A percentile compares a stretch with the other conserved stretches of the same genome.
Evolutionary conservation across 768 basidiomycete genomes (phyloP).

Genomic region (Serendipita sp.): DNA sequence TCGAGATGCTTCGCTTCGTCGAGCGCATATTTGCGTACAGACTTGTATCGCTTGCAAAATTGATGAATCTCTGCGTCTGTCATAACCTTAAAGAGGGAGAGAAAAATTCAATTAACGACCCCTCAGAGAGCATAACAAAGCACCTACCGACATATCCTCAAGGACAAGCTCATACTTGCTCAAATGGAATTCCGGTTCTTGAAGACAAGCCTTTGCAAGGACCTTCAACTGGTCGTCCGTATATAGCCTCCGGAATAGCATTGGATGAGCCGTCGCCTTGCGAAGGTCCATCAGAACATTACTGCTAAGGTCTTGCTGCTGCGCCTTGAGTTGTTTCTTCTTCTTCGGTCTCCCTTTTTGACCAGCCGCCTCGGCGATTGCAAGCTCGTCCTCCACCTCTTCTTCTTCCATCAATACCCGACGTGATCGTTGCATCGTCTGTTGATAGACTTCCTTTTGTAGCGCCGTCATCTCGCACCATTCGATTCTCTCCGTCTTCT

Average conservation of each 20-base stretch:
- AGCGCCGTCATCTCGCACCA: slow-evolving; percentile 85
- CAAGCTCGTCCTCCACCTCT: slow-evolving; percentile 15
- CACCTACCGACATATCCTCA: slow-evolving; percentile 66
- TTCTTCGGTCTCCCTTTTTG: slow-evolving; percentile 18
- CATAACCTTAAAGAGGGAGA: slow-evolving; percentile 45
- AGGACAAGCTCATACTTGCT: slow-evolving; percentile 71
- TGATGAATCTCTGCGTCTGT: slow-evolving; percentile 88
- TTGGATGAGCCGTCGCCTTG: slow-evolving; percentile 91
- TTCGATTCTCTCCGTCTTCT: slow-evolving; percentile 83
- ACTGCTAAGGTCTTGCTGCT: slow-evolving; percentile 53
- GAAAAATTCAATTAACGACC: background rate
- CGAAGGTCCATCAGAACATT: slow-evolving; percentile 96
- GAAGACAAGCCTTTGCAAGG: slow-evolving; percentile 69
- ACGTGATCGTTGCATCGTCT: slow-evolving; percentile 69
- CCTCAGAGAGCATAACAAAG: too few relatives aligned
- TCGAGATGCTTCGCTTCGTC: slow-evolving; percentile 61
- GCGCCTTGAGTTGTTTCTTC: slow-evolving; percentile 18
- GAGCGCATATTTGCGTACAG: slow-evolving; percentile 45
- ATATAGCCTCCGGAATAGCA: slow-evolving; percentile 81
- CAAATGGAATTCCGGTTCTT: slow-evolving; percentile 83
- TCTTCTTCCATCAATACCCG: slow-evolving; percentile 49
- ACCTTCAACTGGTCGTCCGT: slow-evolving; percentile 56
- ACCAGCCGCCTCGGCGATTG: slow-evolving; percentile 18
- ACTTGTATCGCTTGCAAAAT: slow-evolving; percentile 71
- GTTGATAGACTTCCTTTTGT: slow-evolving; percentile 71